Base-by-base conservation (phyloP, 305 asterid genomes). In the Fraxinus floribunda region DNA sequence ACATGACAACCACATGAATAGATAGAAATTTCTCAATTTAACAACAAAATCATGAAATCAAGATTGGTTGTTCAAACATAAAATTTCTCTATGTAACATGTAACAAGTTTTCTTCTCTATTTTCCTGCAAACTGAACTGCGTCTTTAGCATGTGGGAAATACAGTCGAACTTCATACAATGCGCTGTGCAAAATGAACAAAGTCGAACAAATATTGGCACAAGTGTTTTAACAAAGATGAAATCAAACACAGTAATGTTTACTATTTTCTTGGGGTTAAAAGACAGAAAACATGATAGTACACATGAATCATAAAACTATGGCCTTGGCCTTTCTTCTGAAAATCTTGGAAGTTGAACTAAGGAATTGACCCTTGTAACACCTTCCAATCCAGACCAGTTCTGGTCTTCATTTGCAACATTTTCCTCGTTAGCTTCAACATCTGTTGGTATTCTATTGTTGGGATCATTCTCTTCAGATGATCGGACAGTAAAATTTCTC, bases 311-410 rank as follows among this genome's bases (percentile, higher is more conserved):
- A 64, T 64, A 22, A 20, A 20, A 66, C 74, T 66, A 66, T 66
- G 92, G 90, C 86, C 90, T 87, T 24, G 94, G 89, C 83, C 82
- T 86, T 57, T 94, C 98, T 68, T 85, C 91, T 18, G 97, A 92
- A 87, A 94, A 94, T 86, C 97, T 88, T 57, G 97, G 97, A 70
- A 94, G 97, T 75, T 93, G 98, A 83, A 94, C 98, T 64, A 94
- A 82, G 35, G 98, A 94, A 89, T 94, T 94, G 30, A 94, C 98
- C 81, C 97, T 88, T 30, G 98, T 94, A 2, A 94, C 97, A 6
- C 98, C 98, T 88, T 94, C 98, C 89, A 94, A 87, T 44, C 98
- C 97, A 13, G 93, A 94, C 97, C 97, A 93, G 36, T 89, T 86
- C 87, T 92, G 91, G 72, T 91, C 98, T 60, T 92, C 96, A 32